Percentiles rank a stretch among this genome's conserved stretches.
These are phyloP conservation scores for Plasmodium malariae DNA, from an alignment of 169 alveolate species.

Conservation along the genomic window DNA sequence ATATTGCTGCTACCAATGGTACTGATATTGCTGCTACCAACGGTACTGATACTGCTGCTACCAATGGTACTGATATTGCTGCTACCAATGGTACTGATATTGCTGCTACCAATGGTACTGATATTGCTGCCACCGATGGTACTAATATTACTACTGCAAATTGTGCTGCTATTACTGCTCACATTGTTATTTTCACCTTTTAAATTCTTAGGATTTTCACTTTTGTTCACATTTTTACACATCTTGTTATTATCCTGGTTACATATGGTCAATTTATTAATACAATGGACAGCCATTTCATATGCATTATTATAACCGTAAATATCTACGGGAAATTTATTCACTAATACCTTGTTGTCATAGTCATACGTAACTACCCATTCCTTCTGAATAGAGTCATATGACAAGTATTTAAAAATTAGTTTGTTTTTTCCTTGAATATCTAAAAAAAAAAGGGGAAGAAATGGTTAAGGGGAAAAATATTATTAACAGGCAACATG, in stretches of 20 bases:
- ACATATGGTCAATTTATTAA: conserved; percentile 52
- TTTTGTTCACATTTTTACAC: conserved; percentile 30
- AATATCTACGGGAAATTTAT: conserved; percentile 69
- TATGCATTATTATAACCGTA: conserved; percentile 75
- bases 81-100: too few species aligned
- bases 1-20: too few species aligned
- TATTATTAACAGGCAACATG: not conserved
- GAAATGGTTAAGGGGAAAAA: not conserved
- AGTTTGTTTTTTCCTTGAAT: conserved; percentile 73
- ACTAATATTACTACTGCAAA: too few species aligned
- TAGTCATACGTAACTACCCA: conserved; percentile 76
- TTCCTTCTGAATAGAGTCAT: conserved; percentile 72
- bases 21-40: too few species aligned
- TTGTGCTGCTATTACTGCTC: too few species aligned
- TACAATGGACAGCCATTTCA: conserved; percentile 77
- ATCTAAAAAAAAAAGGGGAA: not conserved
- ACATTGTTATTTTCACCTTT: conserved; percentile 12
- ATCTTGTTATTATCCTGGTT: conserved; percentile 63
- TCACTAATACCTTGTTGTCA: conserved; percentile 64
- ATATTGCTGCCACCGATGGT: too few species aligned
- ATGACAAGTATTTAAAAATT: conserved; percentile 59
- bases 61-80: too few species aligned
- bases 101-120: too few species aligned
- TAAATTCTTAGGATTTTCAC: conserved; percentile 12
- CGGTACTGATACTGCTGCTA: too few species aligned